A percentile compares a stretch with the other conserved stretches of the same genome.
Conservation (phyloP, 768 basidiomycete genomes). For the Termitomyces bulborhizus region DNA sequence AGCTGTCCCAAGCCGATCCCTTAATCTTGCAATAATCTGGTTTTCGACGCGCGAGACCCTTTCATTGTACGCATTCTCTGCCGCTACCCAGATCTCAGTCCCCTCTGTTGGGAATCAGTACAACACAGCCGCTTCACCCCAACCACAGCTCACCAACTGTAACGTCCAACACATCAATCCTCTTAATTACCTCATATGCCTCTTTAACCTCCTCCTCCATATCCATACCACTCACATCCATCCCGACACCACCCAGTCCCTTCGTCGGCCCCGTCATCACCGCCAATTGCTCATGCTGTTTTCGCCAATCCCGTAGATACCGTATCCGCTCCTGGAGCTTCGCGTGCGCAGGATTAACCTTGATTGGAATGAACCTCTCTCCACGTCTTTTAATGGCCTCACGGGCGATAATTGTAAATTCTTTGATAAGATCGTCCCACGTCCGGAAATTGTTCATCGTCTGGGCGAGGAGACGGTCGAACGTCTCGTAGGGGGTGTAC, state of each 20-base stretch:
- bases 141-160: conserved; percentile 59
- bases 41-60: conserved; percentile 96
- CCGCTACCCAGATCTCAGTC: conserved; percentile 95
- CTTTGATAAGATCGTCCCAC: conserved; percentile 89
- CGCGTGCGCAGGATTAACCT: conserved; percentile 84
- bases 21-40: conserved; percentile 90
- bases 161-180: conserved; percentile 94
- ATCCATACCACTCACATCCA: conserved; percentile 85
- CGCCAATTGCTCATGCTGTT: conserved; percentile 95
- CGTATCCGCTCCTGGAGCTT: conserved; percentile 84
- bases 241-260: conserved; percentile 66
- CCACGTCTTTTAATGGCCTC: conserved; percentile 86
- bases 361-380: conserved; percentile 96
- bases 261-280: conserved; percentile 96
- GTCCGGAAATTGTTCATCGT: conserved; percentile 75
- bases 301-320: conserved; percentile 88
- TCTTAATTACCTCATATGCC: conserved; percentile 95
- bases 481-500: conserved; percentile 91
- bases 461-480: conserved; percentile 77
- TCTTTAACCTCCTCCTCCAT: conserved; percentile 98
- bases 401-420: conserved; percentile 87
- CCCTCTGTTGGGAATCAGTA: conserved; percentile 54
- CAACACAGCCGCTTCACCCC: background rate
- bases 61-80: conserved; percentile 97
- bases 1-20: conserved; percentile 91